phyloP scores from a whole-genome alignment of 768 basidiomycete species.

The Tylopilus intermedius region DNA sequence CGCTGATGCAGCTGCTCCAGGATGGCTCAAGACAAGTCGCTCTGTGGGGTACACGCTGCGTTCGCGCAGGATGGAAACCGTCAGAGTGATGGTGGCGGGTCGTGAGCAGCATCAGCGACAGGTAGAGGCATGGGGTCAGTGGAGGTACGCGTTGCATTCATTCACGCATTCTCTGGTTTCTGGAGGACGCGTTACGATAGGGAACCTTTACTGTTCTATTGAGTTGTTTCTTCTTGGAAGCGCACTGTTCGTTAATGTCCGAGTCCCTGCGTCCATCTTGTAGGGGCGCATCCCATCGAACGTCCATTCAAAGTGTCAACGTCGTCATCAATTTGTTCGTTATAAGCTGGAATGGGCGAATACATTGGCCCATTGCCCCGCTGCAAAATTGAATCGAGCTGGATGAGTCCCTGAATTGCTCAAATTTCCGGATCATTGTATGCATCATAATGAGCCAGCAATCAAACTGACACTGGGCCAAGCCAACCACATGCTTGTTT shows the following conservation, averaged over 20 bases:
- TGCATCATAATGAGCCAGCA: constrained; percentile 46
- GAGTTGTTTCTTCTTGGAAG: too few relatives aligned
- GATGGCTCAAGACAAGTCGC: constrained; percentile 60
- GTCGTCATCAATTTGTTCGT: constrained; percentile 24
- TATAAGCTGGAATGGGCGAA: constrained; percentile 39
- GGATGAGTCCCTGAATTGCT: constrained; percentile 57
- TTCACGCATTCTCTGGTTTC: constrained; percentile 5
- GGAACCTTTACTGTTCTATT: constrained; percentile 70
- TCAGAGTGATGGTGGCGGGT: constrained; percentile 66
- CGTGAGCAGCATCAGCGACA: constrained; percentile 78
- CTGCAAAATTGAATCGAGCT: constrained; percentile 7
- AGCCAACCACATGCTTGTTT: neutral
- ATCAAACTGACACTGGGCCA: constrained; percentile 30
- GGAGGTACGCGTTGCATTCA: constrained; percentile 45
- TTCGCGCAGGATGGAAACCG: constrained; percentile 74
- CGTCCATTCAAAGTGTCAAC: constrained; percentile 6
- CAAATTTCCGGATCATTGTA: constrained; percentile 49
- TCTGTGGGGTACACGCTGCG: constrained; percentile 53
- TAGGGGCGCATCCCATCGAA: constrained; percentile 41
- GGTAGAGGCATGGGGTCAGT: constrained; percentile 79
- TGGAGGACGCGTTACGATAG: constrained; percentile 30
- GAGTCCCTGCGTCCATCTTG: constrained; percentile 47
- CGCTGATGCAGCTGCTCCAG: constrained; percentile 46
- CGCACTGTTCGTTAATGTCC: too few relatives aligned
- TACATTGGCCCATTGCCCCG: neutral